Percentiles rank a stretch among this genome's conserved stretches.
phyloP scores from a whole-genome alignment of 2,329 filamentous ascomycete species.

The Colletotrichum coccodes region DNA sequence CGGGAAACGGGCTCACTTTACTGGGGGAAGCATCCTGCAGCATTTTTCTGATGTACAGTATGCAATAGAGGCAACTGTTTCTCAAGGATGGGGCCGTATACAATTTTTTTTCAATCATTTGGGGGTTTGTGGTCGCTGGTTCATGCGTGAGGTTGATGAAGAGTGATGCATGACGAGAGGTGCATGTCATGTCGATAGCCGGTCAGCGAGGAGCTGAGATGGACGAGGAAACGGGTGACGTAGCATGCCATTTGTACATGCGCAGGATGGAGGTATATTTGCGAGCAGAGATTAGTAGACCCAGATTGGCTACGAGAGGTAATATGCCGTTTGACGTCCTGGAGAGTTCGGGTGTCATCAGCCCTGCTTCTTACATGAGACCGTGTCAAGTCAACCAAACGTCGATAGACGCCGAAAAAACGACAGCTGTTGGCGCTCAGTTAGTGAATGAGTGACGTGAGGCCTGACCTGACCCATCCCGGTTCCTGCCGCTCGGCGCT shows the following conservation, averaged over 20 bases:
- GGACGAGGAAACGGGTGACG: neutral
- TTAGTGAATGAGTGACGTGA: slow-evolving; percentile 26
- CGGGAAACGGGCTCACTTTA: slow-evolving; percentile 29
- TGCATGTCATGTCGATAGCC: neutral
- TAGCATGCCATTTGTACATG: neutral
- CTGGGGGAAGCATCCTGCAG: slow-evolving; percentile 32
- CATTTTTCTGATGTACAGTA: slow-evolving; percentile 34
- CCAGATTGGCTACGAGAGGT: too few species aligned
- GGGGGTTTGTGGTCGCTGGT: neutral
- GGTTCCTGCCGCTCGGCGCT: slow-evolving; percentile 34
- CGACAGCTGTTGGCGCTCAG: slow-evolving; percentile 1
- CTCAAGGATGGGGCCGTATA: slow-evolving; percentile 14
- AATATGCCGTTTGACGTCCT: too few species aligned
- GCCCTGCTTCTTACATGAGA: neutral
- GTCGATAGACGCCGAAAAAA: neutral
- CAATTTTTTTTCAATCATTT: neutral
- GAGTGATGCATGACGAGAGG: neutral
- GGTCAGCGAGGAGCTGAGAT: neutral
- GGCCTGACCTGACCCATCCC: slow-evolving; percentile 22
- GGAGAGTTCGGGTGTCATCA: neutral
- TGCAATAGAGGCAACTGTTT: slow-evolving; percentile 34
- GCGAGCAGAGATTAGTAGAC: neutral
- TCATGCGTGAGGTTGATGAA: neutral
- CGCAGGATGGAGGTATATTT: neutral
- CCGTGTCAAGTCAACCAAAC: neutral